Percentiles rank a stretch among this genome's conserved stretches.
phyloP scores from a whole-genome alignment of 345 rosid genomes.

The Salix caprea region DNA sequence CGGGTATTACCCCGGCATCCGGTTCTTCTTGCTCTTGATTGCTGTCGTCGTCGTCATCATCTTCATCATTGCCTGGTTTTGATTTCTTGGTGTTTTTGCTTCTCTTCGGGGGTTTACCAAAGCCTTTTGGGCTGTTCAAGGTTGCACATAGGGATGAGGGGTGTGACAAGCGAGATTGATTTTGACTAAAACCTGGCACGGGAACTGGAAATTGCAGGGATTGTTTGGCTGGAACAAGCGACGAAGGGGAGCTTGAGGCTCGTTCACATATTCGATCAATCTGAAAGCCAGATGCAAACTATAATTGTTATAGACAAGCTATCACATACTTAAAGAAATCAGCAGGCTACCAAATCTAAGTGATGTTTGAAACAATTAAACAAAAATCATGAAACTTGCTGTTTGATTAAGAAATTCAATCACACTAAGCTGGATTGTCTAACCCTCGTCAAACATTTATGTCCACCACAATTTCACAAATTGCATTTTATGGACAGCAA shows the following conservation, averaged over 20 bases:
- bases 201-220: constrained; percentile 21
- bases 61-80: constrained; percentile 18
- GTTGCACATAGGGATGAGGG: constrained; percentile 43
- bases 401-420: no score
- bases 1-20: constrained; percentile 66
- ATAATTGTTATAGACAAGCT: background rate
- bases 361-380: background rate
- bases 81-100: constrained; percentile 43
- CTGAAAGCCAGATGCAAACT: constrained; percentile 22
- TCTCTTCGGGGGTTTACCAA: constrained; percentile 62
- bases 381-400: background rate
- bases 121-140: constrained; percentile 69
- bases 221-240: constrained; percentile 6
- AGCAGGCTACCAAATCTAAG: background rate
- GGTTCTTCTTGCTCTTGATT: constrained; percentile 24
- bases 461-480: no score
- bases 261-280: constrained; percentile 7
- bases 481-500: no score
- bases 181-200: background rate
- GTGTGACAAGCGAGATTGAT: constrained; percentile 14
- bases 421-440: no score
- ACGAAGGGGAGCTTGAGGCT: background rate
- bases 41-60: constrained; percentile 15
- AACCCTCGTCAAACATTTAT: no score
- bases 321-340: background rate